These are phyloP conservation scores for Lipomyces starkeyi DNA, from an alignment of 805 yeast species.

Conservation along the genomic window DNA sequence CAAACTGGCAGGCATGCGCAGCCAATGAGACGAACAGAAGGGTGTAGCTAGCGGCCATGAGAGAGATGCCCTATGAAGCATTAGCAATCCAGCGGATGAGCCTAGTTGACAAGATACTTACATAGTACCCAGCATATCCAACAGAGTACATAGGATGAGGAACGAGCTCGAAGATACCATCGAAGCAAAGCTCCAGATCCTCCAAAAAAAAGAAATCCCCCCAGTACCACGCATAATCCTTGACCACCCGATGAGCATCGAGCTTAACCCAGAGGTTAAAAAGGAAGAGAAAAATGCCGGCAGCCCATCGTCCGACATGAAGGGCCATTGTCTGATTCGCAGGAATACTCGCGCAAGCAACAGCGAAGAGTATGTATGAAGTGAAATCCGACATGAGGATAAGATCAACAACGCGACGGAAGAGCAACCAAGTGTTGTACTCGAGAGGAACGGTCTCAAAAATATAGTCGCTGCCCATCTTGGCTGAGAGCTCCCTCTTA, in stretches of 20 bases:
- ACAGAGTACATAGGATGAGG: constrained; percentile 94
- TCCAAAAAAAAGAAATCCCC: constrained; percentile 89
- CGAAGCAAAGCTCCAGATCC: constrained; percentile 72
- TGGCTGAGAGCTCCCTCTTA: constrained; percentile 54
- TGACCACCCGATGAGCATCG: constrained; percentile 86
- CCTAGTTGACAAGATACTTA: background rate
- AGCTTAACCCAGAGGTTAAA: constrained; percentile 85
- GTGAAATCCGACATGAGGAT: constrained; percentile 85
- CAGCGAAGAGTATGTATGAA: constrained; percentile 70
- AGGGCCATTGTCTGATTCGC: constrained; percentile 54
- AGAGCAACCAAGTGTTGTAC: constrained; percentile 81
- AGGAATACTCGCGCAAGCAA: constrained; percentile 48
- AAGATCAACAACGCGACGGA: constrained; percentile 78
- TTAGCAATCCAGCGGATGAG: background rate
- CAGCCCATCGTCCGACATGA: constrained; percentile 56
- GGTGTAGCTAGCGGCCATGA: constrained; percentile 74
- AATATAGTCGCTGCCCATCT: constrained; percentile 52
- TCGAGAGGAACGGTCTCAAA: constrained; percentile 63
- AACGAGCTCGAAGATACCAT: constrained; percentile 86
- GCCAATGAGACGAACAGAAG: constrained; percentile 70
- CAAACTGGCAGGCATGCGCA: constrained; percentile 80
- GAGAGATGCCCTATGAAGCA: constrained; percentile 61
- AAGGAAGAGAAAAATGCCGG: constrained; percentile 66
- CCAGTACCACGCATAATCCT: constrained; percentile 95
- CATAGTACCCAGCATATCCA: constrained; percentile 83